These are phyloP conservation scores for Ustilago sp. DNA, from an alignment of 1,284 basidiomycete species.

Conservation along the genomic window DNA sequence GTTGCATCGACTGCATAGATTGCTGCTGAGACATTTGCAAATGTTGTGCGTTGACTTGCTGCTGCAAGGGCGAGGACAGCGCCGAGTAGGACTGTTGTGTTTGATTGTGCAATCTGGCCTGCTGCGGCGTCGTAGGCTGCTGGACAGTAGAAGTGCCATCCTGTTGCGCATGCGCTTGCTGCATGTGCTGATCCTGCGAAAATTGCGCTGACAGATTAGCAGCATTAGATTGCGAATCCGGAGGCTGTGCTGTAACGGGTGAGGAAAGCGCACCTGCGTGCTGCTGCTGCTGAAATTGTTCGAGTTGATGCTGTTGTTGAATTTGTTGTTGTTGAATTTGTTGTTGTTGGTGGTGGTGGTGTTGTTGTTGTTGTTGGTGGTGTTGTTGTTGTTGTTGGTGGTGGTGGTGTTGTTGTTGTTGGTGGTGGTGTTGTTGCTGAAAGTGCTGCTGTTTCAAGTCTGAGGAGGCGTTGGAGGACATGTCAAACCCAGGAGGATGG, in stretches of 20 bases:
- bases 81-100: conserved; percentile 25
- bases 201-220: conserved; percentile 11
- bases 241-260: conserved; percentile 24
- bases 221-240: conserved; percentile 3
- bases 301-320: conserved; percentile 12
- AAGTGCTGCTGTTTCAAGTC: conserved; percentile 35
- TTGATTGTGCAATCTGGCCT: conserved; percentile 21
- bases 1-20: conserved; percentile 26
- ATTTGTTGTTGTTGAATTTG: conserved; percentile 10
- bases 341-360: conserved; percentile 18
- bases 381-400: conserved; percentile 20
- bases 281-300: conserved; percentile 27
- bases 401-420: too few species aligned
- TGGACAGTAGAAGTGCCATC: conserved; percentile 3
- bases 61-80: conserved; percentile 35
- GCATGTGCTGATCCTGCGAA: conserved; percentile 10
- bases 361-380: conserved; percentile 22
- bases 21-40: conserved; percentile 22
- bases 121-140: conserved; percentile 26
- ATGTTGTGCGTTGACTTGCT: conserved; percentile 26
- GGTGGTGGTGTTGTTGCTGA: conserved; percentile 10
- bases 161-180: conserved; percentile 17
- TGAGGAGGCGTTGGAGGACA: conserved; percentile 13
- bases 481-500: conserved; percentile 23
- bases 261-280: conserved; percentile 17